Evolutionary conservation across 331 rosid species (phyloP), one percentile per base, ranked within the genome.

Genomic region (Saraca asoca): DNA sequence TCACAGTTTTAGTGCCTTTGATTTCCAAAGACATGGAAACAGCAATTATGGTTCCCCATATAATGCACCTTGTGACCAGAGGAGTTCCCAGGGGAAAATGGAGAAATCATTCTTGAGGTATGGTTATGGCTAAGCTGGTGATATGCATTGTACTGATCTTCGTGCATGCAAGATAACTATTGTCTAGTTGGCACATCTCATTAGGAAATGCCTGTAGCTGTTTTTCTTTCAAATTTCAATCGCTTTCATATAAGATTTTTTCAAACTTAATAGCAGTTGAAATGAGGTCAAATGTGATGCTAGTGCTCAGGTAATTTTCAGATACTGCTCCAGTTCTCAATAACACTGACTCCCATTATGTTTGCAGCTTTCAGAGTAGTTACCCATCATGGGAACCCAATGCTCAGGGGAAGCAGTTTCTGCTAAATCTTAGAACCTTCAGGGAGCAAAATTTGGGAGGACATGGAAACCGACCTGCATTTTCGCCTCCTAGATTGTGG

Each of bases 61-160:
- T 69, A 85, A 83, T 77, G 84, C 85, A 12, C 75, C 81, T 63
- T 67, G 69, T 18, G 10, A 39, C 11, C 70, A 64, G 75, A 88
- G 97, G 81, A 94, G 99, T 72, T 94, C 96, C 34, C 99, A 90
- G 45, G 99, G 99, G 66, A 94, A 90, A 78, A 78, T 94, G 95
- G 99, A 94, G 95, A 94, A 94, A 82, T 94, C 99, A 1, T 85
- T 94, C 53, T 81, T 94, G 80, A 94, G 43, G 43, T 39, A 39
- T 39, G 2, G 7, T 39, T 10, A 7, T 39, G 0, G 11, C 43
- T 7, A 10, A 10, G 11, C 11, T 39, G 7, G 43, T 39, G 43
- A 39, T 39, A 5, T 5, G 8, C 43, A 7, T 39, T 7, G 11
- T 7, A 39, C 43, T 39, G 43, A 39, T 39, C 10, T 39, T 39